Percentiles rank a stretch among this genome's conserved stretches.
Evolutionary conservation across 257 asterid species (phyloP).

Genomic region (Henckelia pumila): DNA sequence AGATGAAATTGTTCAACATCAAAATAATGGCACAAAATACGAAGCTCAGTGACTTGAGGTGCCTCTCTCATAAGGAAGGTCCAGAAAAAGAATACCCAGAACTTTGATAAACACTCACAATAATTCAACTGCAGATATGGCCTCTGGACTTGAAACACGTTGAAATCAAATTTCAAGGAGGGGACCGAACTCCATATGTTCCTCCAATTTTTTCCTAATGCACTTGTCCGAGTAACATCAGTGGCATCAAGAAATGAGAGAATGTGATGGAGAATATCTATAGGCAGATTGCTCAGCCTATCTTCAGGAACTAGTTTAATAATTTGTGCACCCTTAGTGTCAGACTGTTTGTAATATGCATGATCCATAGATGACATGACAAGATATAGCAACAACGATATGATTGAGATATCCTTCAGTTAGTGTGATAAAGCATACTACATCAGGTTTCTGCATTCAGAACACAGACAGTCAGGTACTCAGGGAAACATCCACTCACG

Average conservation of each 20-base stretch:
- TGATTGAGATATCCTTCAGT: not conserved
- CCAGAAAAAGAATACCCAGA: slow-evolving; percentile 19
- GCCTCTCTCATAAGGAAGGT: slow-evolving; percentile 12
- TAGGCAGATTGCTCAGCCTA: slow-evolving; percentile 22
- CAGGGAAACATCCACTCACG: not conserved
- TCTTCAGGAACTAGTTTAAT: slow-evolving; percentile 9
- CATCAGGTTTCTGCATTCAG: slow-evolving; percentile 32
- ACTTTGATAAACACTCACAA: slow-evolving; percentile 4
- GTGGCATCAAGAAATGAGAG: slow-evolving; percentile 23
- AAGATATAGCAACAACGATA: slow-evolving; percentile 13
- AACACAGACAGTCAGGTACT: not conserved
- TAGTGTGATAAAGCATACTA: slow-evolving; percentile 17
- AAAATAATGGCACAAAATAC: not conserved
- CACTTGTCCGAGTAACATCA: slow-evolving; percentile 19
- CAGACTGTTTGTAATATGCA: not conserved
- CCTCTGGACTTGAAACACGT: not conserved
- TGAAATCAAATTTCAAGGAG: slow-evolving; percentile 21
- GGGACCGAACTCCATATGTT: slow-evolving; percentile 18
- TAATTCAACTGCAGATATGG: not conserved
- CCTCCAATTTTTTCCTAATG: slow-evolving; percentile 23
- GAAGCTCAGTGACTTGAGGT: slow-evolving; percentile 1
- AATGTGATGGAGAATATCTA: slow-evolving; percentile 14
- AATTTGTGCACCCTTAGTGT: not conserved
- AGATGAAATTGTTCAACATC: slow-evolving; percentile 16
- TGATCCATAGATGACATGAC: slow-evolving; percentile 2